Evolutionary conservation across 2,329 filamentous ascomycete species (phyloP).

Genomic region (Chaetomiaceae sp.): DNA sequence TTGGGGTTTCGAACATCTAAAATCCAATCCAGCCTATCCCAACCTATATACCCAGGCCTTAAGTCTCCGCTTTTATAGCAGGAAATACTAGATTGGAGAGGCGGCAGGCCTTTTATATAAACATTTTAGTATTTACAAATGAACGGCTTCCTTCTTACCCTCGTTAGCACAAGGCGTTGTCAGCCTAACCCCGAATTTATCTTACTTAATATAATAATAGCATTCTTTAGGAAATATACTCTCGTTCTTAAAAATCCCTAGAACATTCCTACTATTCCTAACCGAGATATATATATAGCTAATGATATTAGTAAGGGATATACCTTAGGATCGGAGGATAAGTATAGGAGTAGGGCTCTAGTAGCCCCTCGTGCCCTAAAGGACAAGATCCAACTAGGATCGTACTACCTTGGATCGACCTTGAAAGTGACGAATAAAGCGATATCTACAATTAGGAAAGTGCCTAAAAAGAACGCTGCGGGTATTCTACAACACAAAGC

Average conservation of each 20-base stretch:
- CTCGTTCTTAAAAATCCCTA: neutral
- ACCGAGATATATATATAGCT: neutral
- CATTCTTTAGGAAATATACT: constrained; percentile 13
- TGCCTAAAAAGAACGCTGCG: neutral
- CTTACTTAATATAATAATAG: constrained; percentile 9
- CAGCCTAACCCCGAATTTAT: constrained; percentile 12
- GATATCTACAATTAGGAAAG: neutral
- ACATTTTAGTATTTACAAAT: constrained; percentile 10
- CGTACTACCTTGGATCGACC: neutral
- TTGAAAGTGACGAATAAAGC: constrained; percentile 1
- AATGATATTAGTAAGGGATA: neutral
- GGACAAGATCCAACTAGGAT: constrained; percentile 8
- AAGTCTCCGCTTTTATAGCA: neutral
- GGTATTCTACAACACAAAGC: constrained; percentile 7
- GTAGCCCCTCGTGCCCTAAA: constrained; percentile 1
- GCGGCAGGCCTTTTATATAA: constrained; percentile 12
- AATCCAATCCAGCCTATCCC: constrained; percentile 1
- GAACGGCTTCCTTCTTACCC: constrained; percentile 6
- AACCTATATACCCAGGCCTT: neutral
- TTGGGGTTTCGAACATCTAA: constrained; percentile 9
- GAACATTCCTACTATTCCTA: too few species aligned
- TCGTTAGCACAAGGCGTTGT: constrained; percentile 1
- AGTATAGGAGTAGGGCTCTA: neutral
- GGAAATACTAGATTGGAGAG: constrained; percentile 12
- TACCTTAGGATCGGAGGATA: neutral